A percentile compares a stretch with the other conserved stretches of the same genome.
phyloP scores from a whole-genome alignment of 306 rosid genomes.

The Pueraria montana region DNA sequence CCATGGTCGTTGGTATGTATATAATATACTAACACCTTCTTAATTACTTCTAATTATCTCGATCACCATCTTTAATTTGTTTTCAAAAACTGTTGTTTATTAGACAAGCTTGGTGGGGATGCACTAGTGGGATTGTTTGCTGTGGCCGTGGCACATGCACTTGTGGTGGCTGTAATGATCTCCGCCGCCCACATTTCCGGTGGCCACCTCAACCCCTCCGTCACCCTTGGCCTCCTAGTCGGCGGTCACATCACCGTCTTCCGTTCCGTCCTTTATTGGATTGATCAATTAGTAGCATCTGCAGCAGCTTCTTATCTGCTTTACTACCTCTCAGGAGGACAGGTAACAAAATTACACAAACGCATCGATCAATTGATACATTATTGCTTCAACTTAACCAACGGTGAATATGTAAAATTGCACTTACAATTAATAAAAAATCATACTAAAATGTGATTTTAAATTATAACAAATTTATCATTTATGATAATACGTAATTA shows the following conservation, averaged over 20 bases:
- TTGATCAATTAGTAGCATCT: constrained; percentile 78
- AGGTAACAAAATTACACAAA: background rate
- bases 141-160: constrained; percentile 82
- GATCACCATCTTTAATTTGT: too few relatives aligned
- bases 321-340: constrained; percentile 77
- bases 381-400: too few relatives aligned
- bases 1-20: constrained; percentile 70
- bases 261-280: constrained; percentile 86
- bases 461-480: too few relatives aligned
- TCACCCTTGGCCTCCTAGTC: constrained; percentile 74
- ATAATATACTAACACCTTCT: background rate
- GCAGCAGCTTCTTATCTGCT: constrained; percentile 70
- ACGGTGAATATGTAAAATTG: too few relatives aligned
- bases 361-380: too few relatives aligned
- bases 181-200: constrained; percentile 95
- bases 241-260: constrained; percentile 86
- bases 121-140: constrained; percentile 69
- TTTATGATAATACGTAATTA: too few relatives aligned
- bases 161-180: constrained; percentile 86
- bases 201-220: constrained; percentile 94
- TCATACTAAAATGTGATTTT: too few relatives aligned
- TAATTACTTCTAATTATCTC: background rate
- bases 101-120: constrained; percentile 70
- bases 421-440: too few relatives aligned
- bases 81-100: too few relatives aligned